Evolutionary conservation across 1,284 basidiomycete genomes (phyloP), one percentile per base, ranked within the genome.

Genomic region (Abortiporus biennis): DNA sequence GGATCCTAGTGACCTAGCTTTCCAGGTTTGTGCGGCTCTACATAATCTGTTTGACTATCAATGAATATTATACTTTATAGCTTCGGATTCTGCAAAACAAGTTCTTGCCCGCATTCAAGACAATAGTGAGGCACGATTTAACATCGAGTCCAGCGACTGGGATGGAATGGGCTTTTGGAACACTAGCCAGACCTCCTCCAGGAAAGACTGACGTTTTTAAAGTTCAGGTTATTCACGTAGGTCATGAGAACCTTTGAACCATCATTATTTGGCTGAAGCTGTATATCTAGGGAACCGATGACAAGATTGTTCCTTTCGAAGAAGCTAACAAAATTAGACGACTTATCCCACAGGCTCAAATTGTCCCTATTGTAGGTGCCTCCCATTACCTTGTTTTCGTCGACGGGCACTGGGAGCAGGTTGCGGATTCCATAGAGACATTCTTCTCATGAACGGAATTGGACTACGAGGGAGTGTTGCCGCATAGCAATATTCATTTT

Each of bases 221-320:
- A 36, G 63, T 85, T 6, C 63, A 85, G 19, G 58, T 85, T 19
- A 66, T 86, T 20, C 83, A 85, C 57, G 81, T 80, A 54, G 22
- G 77, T 61, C 24, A 39, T 11, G 12, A 16, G 6, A 12, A 21
- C 8, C 17, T 5, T 4, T 13, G 12, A 4, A 11, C 17, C 13
- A 24, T 42, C 11, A 22, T 4, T 3, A 23, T 36, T 24, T 5
- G 3, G 17, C 16, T 24, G 16, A 22, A 6, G 17, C 6, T 9
- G n/a, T 30, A 21, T 17, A 25, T 36, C 34, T 32, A 54, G 81
- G 84, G 85, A 6, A 85, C 79, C 2, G 69, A 69, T 9, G 85
- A 87, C 48, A 65, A 58, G 13, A 75, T 77, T 0, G 82, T 87
- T 3, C 68, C 72, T 0, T 76, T 76, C 45, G 70, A 70, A 44